Evolutionary conservation across 2,329 filamentous ascomycete species (phyloP).

Genomic region (Niveomyces coronatus): DNA sequence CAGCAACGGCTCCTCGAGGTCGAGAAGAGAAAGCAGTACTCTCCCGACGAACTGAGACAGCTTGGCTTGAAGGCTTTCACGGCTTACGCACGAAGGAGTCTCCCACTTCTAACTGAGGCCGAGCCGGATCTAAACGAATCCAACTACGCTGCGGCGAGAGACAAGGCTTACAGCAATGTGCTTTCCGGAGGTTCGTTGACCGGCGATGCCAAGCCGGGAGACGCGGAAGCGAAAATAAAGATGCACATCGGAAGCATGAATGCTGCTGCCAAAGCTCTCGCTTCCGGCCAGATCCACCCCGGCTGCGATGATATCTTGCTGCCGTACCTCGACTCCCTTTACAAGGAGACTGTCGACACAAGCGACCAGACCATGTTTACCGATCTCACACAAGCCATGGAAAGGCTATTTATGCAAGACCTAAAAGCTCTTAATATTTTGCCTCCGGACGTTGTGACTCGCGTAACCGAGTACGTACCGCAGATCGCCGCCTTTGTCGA

Average conservation of each 20-base stretch:
- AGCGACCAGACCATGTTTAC: conserved; percentile 68
- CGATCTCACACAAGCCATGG: conserved; percentile 74
- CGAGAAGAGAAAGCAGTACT: conserved; percentile 58
- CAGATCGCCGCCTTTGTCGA: conserved; percentile 82
- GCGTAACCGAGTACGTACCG: conserved; percentile 86
- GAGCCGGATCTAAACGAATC: conserved; percentile 33
- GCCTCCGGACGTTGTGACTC: conserved; percentile 68
- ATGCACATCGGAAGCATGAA: conserved; percentile 69
- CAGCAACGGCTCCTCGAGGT: conserved; percentile 74
- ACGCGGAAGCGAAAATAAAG: conserved; percentile 78
- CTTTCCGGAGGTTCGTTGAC: conserved; percentile 44
- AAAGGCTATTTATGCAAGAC: conserved; percentile 78
- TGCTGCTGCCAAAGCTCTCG: conserved; percentile 38
- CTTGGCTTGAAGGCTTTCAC: conserved; percentile 44
- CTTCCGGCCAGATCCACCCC: conserved; percentile 39
- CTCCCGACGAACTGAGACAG: conserved; percentile 33
- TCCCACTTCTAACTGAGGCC: conserved; percentile 39
- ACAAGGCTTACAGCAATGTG: conserved; percentile 43
- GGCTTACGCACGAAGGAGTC: conserved; percentile 43
- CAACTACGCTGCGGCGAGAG: conserved; percentile 40
- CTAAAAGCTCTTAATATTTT: conserved; percentile 81
- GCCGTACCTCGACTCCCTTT: conserved; percentile 67
- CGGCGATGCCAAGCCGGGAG: conserved; percentile 52
- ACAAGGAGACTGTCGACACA: conserved; percentile 52
- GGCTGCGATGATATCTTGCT: conserved; percentile 59